These are phyloP conservation scores for Teunomyces lycoperdinae DNA, from an alignment of 805 yeast species.

Conservation along the genomic window DNA sequence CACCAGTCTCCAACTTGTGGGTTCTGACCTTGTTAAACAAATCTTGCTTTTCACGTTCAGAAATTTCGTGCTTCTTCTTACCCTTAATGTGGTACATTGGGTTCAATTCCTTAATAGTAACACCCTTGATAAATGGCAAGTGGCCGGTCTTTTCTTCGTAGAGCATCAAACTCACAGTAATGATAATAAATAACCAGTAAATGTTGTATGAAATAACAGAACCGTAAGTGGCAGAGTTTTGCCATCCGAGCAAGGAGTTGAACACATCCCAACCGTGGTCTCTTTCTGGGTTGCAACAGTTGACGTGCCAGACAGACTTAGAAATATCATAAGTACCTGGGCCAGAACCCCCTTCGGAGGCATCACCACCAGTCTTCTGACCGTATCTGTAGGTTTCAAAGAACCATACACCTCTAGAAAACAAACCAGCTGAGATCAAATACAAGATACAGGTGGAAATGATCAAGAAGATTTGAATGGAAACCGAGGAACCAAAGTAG, in stretches of 20 bases:
- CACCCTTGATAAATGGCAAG: conserved; percentile 61
- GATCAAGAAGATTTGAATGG: conserved; percentile 85
- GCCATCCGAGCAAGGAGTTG: conserved; percentile 95
- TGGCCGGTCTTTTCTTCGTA: conserved; percentile 84
- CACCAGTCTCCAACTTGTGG: not conserved
- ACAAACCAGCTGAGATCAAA: conserved; percentile 87
- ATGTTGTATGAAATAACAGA: conserved; percentile 84
- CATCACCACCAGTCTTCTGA: conserved; percentile 85
- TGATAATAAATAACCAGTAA: conserved; percentile 76
- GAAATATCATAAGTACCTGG: conserved; percentile 89
- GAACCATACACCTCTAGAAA: conserved; percentile 90
- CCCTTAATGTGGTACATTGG: conserved; percentile 35
- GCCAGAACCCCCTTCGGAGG: conserved; percentile 88
- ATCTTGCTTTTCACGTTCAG: conserved; percentile 31
- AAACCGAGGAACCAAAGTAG: conserved; percentile 76
- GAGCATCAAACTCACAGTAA: conserved; percentile 57
- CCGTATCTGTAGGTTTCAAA: conserved; percentile 70
- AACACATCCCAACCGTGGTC: conserved; percentile 97
- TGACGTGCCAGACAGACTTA: conserved; percentile 89
- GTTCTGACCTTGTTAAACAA: conserved; percentile 30
- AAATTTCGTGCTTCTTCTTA: conserved; percentile 32
- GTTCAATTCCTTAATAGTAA: conserved; percentile 30
- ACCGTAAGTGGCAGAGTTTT: conserved; percentile 91
- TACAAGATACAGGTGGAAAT: conserved; percentile 86
- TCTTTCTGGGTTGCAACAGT: conserved; percentile 92